Conservation (phyloP, 1,284 basidiomycete genomes). For the Psilocybe mexicana region DNA sequence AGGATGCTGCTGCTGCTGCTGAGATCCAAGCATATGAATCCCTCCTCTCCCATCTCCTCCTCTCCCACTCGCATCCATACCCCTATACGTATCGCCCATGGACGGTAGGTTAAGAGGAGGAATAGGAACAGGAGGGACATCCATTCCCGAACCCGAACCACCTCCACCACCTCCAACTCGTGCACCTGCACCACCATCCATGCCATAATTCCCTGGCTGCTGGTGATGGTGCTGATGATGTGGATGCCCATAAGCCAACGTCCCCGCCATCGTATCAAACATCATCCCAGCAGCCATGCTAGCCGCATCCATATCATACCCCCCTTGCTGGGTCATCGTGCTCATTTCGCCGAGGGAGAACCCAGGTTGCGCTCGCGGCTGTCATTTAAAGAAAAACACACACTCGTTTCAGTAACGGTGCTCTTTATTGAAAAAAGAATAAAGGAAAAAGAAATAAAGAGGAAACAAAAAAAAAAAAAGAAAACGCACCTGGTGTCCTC, state of each 20-base stretch:
- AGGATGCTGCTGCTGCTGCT: neutral
- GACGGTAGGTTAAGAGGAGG: no score
- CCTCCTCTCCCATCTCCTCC: neutral
- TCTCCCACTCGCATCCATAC: conserved; percentile 2
- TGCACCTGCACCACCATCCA: neutral
- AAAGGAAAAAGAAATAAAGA: no score
- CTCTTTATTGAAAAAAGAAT: no score
- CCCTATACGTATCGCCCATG: neutral
- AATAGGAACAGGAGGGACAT: neutral
- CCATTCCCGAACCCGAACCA: neutral
- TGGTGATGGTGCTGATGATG: neutral
- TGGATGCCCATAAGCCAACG: conserved; percentile 6
- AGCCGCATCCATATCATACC: conserved; percentile 16
- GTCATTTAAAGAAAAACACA: neutral
- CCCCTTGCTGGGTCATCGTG: conserved; percentile 13
- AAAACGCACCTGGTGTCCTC: neutral
- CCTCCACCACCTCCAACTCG: neutral
- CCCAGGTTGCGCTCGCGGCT: neutral
- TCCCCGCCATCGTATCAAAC: conserved; percentile 20
- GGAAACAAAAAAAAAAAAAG: neutral
- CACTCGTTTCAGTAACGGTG: no score
- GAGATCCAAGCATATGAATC: neutral
- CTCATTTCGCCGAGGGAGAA: conserved; percentile 16
- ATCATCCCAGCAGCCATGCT: conserved; percentile 18
- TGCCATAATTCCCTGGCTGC: no score